These are phyloP conservation scores for Mucor piriformis DNA, from an alignment of 371 early-diverging fungal genomes.

Conservation along the genomic window DNA sequence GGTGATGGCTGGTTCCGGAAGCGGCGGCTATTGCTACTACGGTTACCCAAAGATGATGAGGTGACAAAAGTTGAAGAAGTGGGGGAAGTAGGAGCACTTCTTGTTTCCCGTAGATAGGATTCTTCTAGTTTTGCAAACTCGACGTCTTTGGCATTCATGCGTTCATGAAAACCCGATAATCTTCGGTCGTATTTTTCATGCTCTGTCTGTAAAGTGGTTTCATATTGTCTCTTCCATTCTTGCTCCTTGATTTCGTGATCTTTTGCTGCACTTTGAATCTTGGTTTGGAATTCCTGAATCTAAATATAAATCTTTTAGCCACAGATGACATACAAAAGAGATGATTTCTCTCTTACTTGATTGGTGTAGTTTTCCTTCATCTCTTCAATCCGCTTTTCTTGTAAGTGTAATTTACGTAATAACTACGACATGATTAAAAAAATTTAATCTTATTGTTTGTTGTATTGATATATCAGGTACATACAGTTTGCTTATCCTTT, in stretches of 20 bases:
- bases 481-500: slow-evolving; percentile 34
- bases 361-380: neutral
- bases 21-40: neutral
- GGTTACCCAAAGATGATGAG: neutral
- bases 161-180: slow-evolving; percentile 23
- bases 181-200: slow-evolving; percentile 31
- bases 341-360: no score
- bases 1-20: neutral
- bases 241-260: slow-evolving; percentile 16
- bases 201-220: slow-evolving; percentile 19
- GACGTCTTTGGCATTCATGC: slow-evolving; percentile 19
- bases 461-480: no score
- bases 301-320: no score
- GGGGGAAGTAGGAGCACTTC: slow-evolving; percentile 27
- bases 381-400: slow-evolving; percentile 23
- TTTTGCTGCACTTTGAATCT: slow-evolving; percentile 17
- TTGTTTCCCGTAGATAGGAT: slow-evolving; percentile 1
- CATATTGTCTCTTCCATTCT: slow-evolving; percentile 18
- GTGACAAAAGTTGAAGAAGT: slow-evolving; percentile 1
- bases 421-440: slow-evolving; percentile 18
- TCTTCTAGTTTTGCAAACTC: slow-evolving; percentile 10
- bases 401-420: slow-evolving; percentile 33
- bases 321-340: no score
- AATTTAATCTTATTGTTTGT: no score
- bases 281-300: slow-evolving; percentile 15